phyloP scores from a whole-genome alignment of 2,329 filamentous ascomycete genomes.

The Phyllosticta ampelicida region DNA sequence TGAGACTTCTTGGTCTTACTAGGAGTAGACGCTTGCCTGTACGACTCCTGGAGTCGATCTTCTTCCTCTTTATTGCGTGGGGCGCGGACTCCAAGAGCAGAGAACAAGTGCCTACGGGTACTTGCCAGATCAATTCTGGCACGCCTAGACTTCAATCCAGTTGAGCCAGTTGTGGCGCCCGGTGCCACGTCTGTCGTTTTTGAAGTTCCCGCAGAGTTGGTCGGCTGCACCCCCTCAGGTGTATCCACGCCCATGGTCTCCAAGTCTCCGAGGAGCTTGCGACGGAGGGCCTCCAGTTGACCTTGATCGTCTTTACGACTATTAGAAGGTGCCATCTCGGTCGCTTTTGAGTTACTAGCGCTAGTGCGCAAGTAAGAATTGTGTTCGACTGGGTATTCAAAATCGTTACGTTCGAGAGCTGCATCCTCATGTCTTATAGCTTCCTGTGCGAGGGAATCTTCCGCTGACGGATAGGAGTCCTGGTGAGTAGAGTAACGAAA shows the following conservation, averaged over 20 bases:
- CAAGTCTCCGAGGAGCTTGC: not conserved
- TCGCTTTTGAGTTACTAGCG: too few relatives aligned
- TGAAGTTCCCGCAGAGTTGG: not conserved
- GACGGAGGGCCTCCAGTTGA: not conserved
- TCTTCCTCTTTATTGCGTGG: conserved; percentile 61
- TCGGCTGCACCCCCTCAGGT: not conserved
- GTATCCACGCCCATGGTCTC: not conserved
- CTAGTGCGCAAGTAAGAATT: too few relatives aligned
- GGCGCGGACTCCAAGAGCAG: conserved; percentile 57
- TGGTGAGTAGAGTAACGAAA: not conserved
- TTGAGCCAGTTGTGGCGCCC: not conserved
- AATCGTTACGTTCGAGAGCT: not conserved
- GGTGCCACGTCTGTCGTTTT: not conserved
- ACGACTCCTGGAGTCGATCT: conserved; percentile 43
- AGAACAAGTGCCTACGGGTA: conserved; percentile 58
- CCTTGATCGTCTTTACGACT: not conserved
- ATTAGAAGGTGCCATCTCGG: not conserved
- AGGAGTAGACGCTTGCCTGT: not conserved
- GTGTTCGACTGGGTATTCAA: not conserved
- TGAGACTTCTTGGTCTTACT: not conserved
- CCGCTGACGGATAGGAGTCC: not conserved
- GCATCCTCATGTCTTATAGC: not conserved
- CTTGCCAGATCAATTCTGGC: conserved; percentile 44
- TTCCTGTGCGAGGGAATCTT: not conserved
- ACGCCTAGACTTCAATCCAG: not conserved